Evolutionary conservation across 78 protist species (phyloP).

Genomic region (Bigelowiella natans): DNA sequence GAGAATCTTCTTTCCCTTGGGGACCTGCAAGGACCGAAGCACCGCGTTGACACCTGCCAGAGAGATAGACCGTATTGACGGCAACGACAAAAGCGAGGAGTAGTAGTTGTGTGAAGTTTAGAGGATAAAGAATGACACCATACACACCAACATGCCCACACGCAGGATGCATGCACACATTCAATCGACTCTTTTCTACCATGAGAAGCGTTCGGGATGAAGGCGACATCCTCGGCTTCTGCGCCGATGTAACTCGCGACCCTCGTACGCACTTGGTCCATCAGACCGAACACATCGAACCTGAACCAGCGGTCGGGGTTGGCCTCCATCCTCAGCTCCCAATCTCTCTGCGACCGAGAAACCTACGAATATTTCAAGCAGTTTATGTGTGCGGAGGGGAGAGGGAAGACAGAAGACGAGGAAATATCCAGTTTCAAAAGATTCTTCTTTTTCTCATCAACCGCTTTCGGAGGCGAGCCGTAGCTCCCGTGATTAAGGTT

Average conservation of each 20-base stretch:
- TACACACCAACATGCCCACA: too few species aligned
- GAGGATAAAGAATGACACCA: too few species aligned
- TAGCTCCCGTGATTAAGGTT: neutral
- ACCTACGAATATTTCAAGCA: too few species aligned
- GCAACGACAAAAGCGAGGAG: too few species aligned
- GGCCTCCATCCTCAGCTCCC: neutral
- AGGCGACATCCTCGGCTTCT: neutral
- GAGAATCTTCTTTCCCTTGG: neutral
- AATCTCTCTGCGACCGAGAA: neutral
- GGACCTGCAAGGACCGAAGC: neutral
- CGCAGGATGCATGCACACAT: too few species aligned
- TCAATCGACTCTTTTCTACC: too few species aligned
- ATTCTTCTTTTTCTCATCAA: neutral
- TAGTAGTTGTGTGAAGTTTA: too few species aligned
- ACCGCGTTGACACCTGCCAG: neutral
- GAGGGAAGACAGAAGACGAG: neutral
- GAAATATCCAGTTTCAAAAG: neutral
- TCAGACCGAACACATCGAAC: neutral
- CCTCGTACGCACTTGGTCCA: neutral
- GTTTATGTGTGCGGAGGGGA: too few species aligned
- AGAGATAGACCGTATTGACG: too few species aligned
- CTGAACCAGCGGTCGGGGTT: neutral
- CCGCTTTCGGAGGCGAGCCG: neutral
- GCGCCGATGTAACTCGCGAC: neutral
- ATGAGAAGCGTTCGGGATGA: neutral